A percentile compares a stretch with the other conserved stretches of the same genome.
phyloP scores from a whole-genome alignment of 208 protist species.

The Leishmania tarentolae region DNA sequence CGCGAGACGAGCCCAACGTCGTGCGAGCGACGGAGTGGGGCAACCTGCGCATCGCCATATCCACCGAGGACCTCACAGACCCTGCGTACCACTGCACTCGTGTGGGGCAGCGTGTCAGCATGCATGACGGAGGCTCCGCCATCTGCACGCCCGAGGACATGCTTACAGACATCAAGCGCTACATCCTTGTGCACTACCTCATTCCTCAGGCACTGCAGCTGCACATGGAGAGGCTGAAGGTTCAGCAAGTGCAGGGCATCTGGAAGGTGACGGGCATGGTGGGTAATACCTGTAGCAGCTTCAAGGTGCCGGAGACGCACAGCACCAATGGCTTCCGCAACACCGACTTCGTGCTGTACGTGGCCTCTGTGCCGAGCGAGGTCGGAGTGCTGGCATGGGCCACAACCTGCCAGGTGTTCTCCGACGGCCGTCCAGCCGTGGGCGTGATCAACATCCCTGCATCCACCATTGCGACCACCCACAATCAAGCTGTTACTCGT shows the following conservation, averaged over 20 bases:
- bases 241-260: slow-evolving; percentile 22
- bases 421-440: slow-evolving; percentile 21
- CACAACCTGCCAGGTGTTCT: slow-evolving; percentile 30
- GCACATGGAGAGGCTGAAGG: slow-evolving; percentile 47
- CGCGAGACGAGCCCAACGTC: slow-evolving; percentile 11
- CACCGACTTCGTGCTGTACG: slow-evolving; percentile 65
- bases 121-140: slow-evolving; percentile 23
- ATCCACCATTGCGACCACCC: neutral
- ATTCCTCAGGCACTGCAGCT: slow-evolving; percentile 49
- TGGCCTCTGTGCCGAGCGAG: slow-evolving; percentile 28
- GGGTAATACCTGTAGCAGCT: neutral
- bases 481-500: slow-evolving; percentile 6
- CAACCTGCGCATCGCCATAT: slow-evolving; percentile 44
- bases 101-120: slow-evolving; percentile 13
- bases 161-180: slow-evolving; percentile 39
- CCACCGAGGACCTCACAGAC: slow-evolving; percentile 34
- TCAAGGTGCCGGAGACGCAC: slow-evolving; percentile 31
- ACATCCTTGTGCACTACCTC: slow-evolving; percentile 33
- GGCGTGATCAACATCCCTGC: slow-evolving; percentile 57
- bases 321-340: slow-evolving; percentile 36
- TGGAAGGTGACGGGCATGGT: slow-evolving; percentile 22
- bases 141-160: slow-evolving; percentile 35
- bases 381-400: slow-evolving; percentile 36
- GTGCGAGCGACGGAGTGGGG: slow-evolving; percentile 10
- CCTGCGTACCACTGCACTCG: slow-evolving; percentile 39